Percentiles rank a stretch among this genome's conserved stretches.
Evolutionary conservation across 2,329 filamentous ascomycete species (phyloP).

Genomic region (Aspergillus neoniger): DNA sequence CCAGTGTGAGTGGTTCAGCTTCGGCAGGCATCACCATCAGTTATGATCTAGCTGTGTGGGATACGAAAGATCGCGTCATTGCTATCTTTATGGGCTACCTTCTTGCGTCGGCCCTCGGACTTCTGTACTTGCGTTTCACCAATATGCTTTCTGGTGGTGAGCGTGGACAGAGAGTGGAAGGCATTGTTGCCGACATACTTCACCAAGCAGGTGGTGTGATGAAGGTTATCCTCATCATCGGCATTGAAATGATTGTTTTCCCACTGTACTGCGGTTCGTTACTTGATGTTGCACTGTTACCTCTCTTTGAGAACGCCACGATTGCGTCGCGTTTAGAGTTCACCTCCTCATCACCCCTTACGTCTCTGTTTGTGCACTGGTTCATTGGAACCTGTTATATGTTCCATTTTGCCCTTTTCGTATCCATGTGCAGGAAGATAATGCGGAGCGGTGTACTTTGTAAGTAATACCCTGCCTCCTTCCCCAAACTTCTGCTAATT

Average conservation of each 20-base stretch:
- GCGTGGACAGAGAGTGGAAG: constrained; percentile 64
- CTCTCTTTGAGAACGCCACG: constrained; percentile 81
- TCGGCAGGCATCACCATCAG: constrained; percentile 46
- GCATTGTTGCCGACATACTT: constrained; percentile 73
- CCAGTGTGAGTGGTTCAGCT: constrained; percentile 22
- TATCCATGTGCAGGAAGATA: constrained; percentile 98
- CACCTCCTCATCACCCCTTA: constrained; percentile 75
- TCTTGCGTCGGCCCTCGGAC: constrained; percentile 71
- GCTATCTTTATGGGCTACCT: constrained; percentile 81
- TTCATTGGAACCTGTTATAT: constrained; percentile 98
- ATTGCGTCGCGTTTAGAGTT: constrained; percentile 77
- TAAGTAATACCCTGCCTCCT: constrained; percentile 50
- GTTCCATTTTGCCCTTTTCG: constrained; percentile 99
- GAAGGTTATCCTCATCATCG: constrained; percentile 97
- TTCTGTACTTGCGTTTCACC: constrained; percentile 75
- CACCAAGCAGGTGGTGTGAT: constrained; percentile 94
- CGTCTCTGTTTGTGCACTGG: constrained; percentile 96
- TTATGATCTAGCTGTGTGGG: constrained; percentile 67
- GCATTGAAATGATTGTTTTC: constrained; percentile 98
- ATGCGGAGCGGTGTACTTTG: constrained; percentile 92
- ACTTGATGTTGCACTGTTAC: constrained; percentile 83
- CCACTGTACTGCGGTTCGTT: constrained; percentile 93
- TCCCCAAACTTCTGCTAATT: constrained; percentile 1
- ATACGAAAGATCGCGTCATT: constrained; percentile 65
- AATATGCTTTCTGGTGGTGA: constrained; percentile 65